phyloP scores from a whole-genome alignment of 495 filamentous ascomycete species.

The Hapsidospora chrysogenum region DNA sequence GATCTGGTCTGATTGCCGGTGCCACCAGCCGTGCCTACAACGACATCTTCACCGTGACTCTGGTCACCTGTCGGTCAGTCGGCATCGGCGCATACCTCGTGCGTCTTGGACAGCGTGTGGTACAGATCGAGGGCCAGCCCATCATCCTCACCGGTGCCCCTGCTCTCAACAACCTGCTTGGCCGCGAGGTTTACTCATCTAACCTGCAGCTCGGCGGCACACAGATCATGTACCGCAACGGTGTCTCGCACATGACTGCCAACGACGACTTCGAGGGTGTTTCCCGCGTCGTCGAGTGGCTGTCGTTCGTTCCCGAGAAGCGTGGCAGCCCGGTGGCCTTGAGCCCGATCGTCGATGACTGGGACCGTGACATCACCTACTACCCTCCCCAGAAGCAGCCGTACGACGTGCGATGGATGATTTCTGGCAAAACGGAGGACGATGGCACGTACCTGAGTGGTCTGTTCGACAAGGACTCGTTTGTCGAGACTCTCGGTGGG shows the following conservation, averaged over 20 bases:
- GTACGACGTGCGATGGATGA: slow-evolving; percentile 91
- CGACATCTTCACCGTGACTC: slow-evolving; percentile 96
- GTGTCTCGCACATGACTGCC: slow-evolving; percentile 97
- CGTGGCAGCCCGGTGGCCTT: slow-evolving; percentile 81
- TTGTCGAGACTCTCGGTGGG: slow-evolving; percentile 89
- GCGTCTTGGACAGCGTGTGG: slow-evolving; percentile 90
- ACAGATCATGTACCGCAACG: slow-evolving; percentile 99
- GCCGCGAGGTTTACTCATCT: slow-evolving; percentile 95
- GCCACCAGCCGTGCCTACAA: slow-evolving; percentile 94
- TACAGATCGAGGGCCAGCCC: slow-evolving; percentile 97
- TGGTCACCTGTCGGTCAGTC: slow-evolving; percentile 94
- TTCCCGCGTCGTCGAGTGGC: slow-evolving; percentile 93
- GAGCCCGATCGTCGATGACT: slow-evolving; percentile 64
- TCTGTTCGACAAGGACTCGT: slow-evolving; percentile 91
- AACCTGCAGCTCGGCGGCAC: slow-evolving; percentile 98
- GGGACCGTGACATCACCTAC: slow-evolving; percentile 86
- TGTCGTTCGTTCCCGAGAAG: slow-evolving; percentile 90
- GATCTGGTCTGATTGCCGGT: slow-evolving; percentile 94
- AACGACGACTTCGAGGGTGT: slow-evolving; percentile 96
- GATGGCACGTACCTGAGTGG: slow-evolving; percentile 66
- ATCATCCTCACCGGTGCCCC: slow-evolving; percentile 97
- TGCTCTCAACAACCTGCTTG: slow-evolving; percentile 95
- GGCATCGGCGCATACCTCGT: slow-evolving; percentile 98
- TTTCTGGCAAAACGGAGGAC: slow-evolving; percentile 75
- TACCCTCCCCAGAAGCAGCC: slow-evolving; percentile 70